Evolutionary conservation across 2,329 filamentous ascomycete genomes (phyloP).

Genomic region (Botrytis paeoniae): DNA sequence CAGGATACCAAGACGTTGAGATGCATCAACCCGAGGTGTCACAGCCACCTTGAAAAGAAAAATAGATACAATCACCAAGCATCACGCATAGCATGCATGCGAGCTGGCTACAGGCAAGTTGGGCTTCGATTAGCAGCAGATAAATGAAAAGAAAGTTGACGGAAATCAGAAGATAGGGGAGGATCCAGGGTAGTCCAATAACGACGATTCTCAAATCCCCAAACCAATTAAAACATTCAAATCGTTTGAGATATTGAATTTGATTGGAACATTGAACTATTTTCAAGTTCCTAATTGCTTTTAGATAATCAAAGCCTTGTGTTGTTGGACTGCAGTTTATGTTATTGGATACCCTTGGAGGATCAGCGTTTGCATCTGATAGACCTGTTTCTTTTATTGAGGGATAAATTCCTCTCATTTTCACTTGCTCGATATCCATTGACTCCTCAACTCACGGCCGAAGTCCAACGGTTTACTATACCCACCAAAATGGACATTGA

Average conservation of each 20-base stretch:
- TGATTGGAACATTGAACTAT: no score
- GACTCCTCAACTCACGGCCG: background rate
- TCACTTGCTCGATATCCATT: background rate
- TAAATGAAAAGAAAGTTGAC: background rate
- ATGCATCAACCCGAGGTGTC: background rate
- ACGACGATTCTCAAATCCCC: no score
- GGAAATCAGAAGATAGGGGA: background rate
- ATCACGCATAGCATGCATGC: background rate
- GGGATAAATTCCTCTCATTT: background rate
- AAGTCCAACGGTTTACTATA: background rate
- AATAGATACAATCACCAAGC: background rate
- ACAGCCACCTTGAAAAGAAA: background rate
- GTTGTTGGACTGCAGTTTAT: no score
- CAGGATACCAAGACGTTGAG: background rate
- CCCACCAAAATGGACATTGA: slow-evolving; percentile 18
- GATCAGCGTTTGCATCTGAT: background rate
- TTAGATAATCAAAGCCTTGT: no score
- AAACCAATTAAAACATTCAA: no score
- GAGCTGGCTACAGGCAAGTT: background rate
- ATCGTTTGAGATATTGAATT: no score
- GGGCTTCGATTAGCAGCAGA: background rate
- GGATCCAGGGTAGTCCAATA: no score
- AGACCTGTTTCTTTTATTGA: no score
- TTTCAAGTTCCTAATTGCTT: no score
- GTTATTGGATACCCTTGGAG: no score